These are phyloP conservation scores for Aureobasidium sp. DNA, from an alignment of 2,329 filamentous ascomycete species.

Conservation along the genomic window DNA sequence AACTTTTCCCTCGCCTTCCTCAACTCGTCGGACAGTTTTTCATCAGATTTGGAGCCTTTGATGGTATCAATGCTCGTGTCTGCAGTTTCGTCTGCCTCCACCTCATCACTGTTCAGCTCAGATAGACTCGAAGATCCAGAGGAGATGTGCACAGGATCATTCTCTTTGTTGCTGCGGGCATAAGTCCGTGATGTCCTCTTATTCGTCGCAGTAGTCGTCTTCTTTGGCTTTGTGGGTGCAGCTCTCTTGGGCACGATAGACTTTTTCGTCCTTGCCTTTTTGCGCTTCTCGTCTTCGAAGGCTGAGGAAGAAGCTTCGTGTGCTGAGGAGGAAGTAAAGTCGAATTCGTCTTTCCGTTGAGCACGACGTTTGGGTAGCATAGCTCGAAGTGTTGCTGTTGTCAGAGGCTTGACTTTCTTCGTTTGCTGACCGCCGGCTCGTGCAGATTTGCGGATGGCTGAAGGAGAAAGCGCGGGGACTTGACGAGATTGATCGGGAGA, in stretches of 20 bases:
- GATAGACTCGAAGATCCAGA: constrained; percentile 22
- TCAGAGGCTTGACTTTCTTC: constrained; percentile 23
- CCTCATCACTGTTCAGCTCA: not conserved
- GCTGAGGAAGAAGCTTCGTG: constrained; percentile 25
- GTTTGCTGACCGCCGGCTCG: constrained; percentile 18
- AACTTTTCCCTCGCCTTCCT: constrained; percentile 40
- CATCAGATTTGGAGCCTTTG: constrained; percentile 18
- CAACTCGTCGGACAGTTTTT: constrained; percentile 30
- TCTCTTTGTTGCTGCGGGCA: constrained; percentile 20
- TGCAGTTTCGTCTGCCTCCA: not conserved
- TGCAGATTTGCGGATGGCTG: constrained; percentile 19
- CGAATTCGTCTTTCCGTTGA: constrained; percentile 29
- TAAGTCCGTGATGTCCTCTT: constrained; percentile 26
- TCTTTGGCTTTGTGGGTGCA: not conserved
- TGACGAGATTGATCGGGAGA: not conserved
- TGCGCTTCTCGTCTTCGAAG: constrained; percentile 35
- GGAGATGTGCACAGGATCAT: constrained; percentile 14
- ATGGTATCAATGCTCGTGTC: constrained; percentile 10
- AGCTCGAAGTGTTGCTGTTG: constrained; percentile 37
- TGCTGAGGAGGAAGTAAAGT: constrained; percentile 31
- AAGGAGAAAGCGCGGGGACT: constrained; percentile 20
- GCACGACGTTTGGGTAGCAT: constrained; percentile 36
- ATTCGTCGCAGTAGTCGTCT: constrained; percentile 14
- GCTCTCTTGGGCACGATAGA: not conserved
- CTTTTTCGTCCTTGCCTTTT: constrained; percentile 16